Percentiles rank a stretch among this genome's conserved stretches.
phyloP scores from a whole-genome alignment of 2,329 filamentous ascomycete genomes.

The Dothistroma septosporum region DNA sequence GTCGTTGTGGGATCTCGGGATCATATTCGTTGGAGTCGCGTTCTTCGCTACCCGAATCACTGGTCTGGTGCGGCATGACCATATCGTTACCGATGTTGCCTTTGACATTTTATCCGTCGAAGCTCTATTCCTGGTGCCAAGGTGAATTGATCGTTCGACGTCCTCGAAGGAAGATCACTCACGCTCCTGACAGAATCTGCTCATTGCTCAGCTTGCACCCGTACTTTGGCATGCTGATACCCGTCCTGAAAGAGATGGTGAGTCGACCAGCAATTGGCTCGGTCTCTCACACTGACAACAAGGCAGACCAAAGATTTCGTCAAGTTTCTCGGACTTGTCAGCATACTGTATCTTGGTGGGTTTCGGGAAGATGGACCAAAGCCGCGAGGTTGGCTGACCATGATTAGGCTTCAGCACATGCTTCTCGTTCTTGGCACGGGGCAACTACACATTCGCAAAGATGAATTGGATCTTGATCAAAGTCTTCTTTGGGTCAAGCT shows the following conservation, averaged over 20 bases:
- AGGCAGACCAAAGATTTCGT: slow-evolving; percentile 73
- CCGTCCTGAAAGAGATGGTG: slow-evolving; percentile 88
- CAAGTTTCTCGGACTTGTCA: slow-evolving; percentile 73
- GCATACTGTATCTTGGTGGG: slow-evolving; percentile 71
- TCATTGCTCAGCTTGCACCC: slow-evolving; percentile 81
- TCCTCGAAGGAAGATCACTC: background rate
- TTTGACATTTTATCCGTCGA: slow-evolving; percentile 89
- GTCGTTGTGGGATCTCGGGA: slow-evolving; percentile 59
- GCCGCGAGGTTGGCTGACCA: slow-evolving; percentile 6
- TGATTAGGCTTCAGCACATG: slow-evolving; percentile 76
- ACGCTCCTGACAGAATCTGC: slow-evolving; percentile 58
- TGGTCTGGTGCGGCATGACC: slow-evolving; percentile 59
- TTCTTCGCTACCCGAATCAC: slow-evolving; percentile 67
- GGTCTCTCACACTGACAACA: slow-evolving; percentile 4
- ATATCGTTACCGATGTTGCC: slow-evolving; percentile 66
- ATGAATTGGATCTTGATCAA: slow-evolving; percentile 61
- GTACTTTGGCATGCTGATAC: slow-evolving; percentile 86
- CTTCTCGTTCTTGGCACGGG: slow-evolving; percentile 72
- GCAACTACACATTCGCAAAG: slow-evolving; percentile 58
- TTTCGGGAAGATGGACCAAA: slow-evolving; percentile 11
- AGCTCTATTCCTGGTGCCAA: slow-evolving; percentile 81
- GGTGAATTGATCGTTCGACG: slow-evolving; percentile 36
- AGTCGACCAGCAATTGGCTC: background rate
- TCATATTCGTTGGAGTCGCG: slow-evolving; percentile 38
- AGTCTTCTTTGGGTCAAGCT: slow-evolving; percentile 75